Percentiles rank a stretch among this genome's conserved stretches.
Evolutionary conservation across 1,284 basidiomycete genomes (phyloP).

Genomic region (Rugiboletus extremiorientalis): DNA sequence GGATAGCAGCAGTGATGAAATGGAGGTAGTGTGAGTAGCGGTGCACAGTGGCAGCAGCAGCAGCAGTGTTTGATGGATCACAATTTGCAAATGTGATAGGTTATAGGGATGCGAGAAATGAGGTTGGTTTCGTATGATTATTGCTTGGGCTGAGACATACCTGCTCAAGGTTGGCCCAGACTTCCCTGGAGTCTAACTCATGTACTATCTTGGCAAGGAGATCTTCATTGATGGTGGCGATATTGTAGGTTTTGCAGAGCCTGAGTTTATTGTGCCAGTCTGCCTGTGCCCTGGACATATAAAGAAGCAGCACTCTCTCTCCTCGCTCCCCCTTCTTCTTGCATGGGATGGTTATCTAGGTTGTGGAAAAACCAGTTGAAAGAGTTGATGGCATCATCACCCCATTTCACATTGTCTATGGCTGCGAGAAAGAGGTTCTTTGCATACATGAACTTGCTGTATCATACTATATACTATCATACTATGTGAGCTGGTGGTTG

Average conservation of each 20-base stretch:
- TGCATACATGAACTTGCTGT: not conserved
- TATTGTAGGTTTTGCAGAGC: not conserved
- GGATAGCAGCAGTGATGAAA: too few relatives aligned
- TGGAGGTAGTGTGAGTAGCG: too few relatives aligned
- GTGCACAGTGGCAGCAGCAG: too few relatives aligned
- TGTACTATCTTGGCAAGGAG: not conserved
- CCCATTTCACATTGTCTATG: not conserved
- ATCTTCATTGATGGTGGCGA: not conserved
- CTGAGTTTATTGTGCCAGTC: not conserved
- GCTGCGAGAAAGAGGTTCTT: not conserved
- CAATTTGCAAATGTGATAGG: too few relatives aligned
- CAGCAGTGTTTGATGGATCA: too few relatives aligned
- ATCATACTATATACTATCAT: too few relatives aligned
- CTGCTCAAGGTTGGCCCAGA: not conserved
- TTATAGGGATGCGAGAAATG: too few relatives aligned
- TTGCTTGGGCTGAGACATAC: not conserved
- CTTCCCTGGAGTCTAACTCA: not conserved
- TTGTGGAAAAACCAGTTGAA: constrained; percentile 2
- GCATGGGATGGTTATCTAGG: not conserved
- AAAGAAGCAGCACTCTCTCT: not conserved
- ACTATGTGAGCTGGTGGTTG: not conserved
- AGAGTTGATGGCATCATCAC: not conserved
- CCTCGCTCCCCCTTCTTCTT: not conserved
- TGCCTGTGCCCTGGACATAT: not conserved
- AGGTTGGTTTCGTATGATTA: too few relatives aligned